A percentile compares a stretch with the other conserved stretches of the same genome.
phyloP scores from a whole-genome alignment of 2,329 filamentous ascomycete genomes.

The Tolypocladium album region DNA sequence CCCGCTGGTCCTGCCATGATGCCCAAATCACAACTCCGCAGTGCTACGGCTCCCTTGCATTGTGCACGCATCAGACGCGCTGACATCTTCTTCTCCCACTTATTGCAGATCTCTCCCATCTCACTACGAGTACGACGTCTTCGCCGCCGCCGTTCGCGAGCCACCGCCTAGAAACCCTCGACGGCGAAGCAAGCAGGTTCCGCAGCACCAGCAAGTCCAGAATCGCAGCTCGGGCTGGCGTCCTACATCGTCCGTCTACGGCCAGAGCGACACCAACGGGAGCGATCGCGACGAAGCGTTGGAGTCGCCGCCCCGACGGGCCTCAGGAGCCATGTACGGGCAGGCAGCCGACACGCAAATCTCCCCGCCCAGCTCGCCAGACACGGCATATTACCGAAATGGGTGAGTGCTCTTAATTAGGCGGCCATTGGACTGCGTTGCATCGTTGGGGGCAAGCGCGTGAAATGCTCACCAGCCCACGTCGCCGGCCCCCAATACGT shows the following conservation, averaged over 20 bases:
- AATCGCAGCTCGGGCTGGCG: slow-evolving; percentile 26
- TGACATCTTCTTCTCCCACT: slow-evolving; percentile 4
- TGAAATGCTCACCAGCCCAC: not conserved
- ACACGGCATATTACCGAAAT: slow-evolving; percentile 24
- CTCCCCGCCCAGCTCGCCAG: slow-evolving; percentile 48
- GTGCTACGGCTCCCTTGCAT: not conserved
- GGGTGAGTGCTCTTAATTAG: slow-evolving; percentile 26
- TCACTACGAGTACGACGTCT: slow-evolving; percentile 5
- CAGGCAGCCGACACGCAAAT: slow-evolving; percentile 34
- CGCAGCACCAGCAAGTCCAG: slow-evolving; percentile 5
- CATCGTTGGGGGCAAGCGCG: not conserved
- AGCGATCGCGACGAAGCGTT: slow-evolving; percentile 7
- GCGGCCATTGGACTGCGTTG: not conserved
- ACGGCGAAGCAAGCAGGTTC: slow-evolving; percentile 13
- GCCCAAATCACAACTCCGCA: not conserved
- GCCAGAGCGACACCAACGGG: slow-evolving; percentile 27
- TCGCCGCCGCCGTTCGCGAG: slow-evolving; percentile 16
- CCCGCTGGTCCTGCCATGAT: not conserved
- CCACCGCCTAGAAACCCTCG: slow-evolving; percentile 25
- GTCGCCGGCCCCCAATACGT: not conserved
- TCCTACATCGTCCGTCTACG: slow-evolving; percentile 46
- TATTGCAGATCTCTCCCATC: slow-evolving; percentile 6
- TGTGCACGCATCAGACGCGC: not conserved
- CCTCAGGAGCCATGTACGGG: slow-evolving; percentile 14
- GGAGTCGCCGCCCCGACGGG: slow-evolving; percentile 26